Evolutionary conservation across 2,329 filamentous ascomycete genomes (phyloP).

Genomic region (Capronia epimyces): DNA sequence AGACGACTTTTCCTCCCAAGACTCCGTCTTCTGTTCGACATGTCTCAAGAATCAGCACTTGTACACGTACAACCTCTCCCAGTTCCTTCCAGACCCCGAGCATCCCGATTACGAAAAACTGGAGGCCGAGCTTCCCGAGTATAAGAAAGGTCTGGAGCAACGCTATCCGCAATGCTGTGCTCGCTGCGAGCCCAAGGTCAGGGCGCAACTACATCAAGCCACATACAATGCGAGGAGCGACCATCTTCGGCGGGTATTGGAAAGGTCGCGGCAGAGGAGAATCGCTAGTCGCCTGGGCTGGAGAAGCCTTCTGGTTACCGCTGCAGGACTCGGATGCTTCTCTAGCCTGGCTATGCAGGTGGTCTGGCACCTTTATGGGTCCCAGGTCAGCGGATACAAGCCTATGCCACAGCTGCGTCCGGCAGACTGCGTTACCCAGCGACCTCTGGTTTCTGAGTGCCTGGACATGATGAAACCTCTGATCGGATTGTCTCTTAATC

Average conservation of each 20-base stretch:
- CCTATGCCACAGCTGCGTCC: constrained; percentile 15
- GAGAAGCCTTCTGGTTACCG: constrained; percentile 40
- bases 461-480: constrained; percentile 15
- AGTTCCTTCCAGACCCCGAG: constrained; percentile 64
- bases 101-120: constrained; percentile 65
- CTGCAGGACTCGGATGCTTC: constrained; percentile 42
- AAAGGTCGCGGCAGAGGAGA: constrained; percentile 48
- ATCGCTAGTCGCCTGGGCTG: constrained; percentile 38
- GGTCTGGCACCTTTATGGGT: constrained; percentile 38
- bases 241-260: constrained; percentile 67
- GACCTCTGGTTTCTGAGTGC: constrained; percentile 14
- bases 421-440: constrained; percentile 8
- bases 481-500: constrained; percentile 34
- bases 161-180: constrained; percentile 86
- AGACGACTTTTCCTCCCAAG: constrained; percentile 20
- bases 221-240: constrained; percentile 82
- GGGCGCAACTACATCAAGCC: constrained; percentile 61
- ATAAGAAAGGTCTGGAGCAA: constrained; percentile 66
- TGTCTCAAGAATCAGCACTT: constrained; percentile 88
- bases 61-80: constrained; percentile 66
- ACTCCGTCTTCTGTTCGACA: constrained; percentile 61
- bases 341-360: constrained; percentile 41
- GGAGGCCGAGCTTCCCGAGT: constrained; percentile 64
- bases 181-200: constrained; percentile 69
- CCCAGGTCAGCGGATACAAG: constrained; percentile 28